phyloP scores from a whole-genome alignment of 768 basidiomycete species.

The Pleurotus tuoliensis region DNA sequence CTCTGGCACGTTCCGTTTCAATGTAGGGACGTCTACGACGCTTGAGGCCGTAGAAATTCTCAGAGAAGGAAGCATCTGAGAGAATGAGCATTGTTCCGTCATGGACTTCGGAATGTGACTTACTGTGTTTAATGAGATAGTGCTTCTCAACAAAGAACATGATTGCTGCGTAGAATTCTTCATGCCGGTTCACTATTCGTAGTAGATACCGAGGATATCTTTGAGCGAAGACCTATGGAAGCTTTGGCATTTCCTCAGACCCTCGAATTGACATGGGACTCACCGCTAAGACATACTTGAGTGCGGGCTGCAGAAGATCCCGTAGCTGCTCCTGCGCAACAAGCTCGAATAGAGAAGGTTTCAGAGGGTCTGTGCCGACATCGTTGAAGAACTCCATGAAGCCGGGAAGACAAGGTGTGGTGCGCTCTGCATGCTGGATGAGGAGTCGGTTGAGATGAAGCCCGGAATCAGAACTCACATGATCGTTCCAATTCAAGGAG shows the following conservation, averaged over 20 bases:
- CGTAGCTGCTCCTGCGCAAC: constrained; percentile 91
- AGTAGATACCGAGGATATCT: constrained; percentile 90
- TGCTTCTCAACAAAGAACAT: constrained; percentile 90
- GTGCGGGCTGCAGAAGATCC: constrained; percentile 88
- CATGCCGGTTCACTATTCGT: constrained; percentile 88
- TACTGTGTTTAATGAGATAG: constrained; percentile 85
- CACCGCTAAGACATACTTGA: constrained; percentile 92
- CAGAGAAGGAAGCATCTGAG: constrained; percentile 88
- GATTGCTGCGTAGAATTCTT: constrained; percentile 89
- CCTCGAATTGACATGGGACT: constrained; percentile 21
- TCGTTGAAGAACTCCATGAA: constrained; percentile 83
- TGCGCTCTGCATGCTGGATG: neutral
- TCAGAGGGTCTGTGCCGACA: constrained; percentile 65
- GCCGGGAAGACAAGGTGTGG: neutral
- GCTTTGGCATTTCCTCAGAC: neutral
- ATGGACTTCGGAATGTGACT: constrained; percentile 19
- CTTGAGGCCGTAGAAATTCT: constrained; percentile 94
- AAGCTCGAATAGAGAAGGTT: constrained; percentile 86
- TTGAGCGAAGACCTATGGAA: constrained; percentile 83
- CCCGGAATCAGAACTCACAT: constrained; percentile 3
- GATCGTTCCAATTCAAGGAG: neutral
- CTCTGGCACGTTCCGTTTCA: constrained; percentile 60
- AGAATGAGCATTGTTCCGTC: constrained; percentile 1
- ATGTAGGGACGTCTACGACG: constrained; percentile 69
- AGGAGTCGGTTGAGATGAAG: neutral